Percentiles rank a stretch among this genome's conserved stretches.
phyloP scores from a whole-genome alignment of 148 eudicot genomes.

The Rhododendron kiyosumense region DNA sequence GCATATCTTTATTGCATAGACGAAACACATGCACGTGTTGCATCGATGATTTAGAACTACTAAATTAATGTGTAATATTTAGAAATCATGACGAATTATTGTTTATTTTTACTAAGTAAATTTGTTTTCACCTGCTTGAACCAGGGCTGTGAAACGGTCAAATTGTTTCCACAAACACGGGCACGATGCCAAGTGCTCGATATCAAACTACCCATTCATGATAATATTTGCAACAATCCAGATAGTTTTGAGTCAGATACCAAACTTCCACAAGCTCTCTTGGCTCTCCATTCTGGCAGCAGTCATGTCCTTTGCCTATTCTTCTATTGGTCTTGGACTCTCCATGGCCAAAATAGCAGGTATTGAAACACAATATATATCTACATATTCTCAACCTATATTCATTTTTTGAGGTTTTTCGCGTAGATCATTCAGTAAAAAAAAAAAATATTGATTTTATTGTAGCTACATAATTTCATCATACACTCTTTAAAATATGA shows the following conservation, averaged over 20 bases:
- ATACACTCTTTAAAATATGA: background rate
- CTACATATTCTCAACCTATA: background rate
- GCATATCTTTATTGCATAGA: background rate
- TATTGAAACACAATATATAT: background rate
- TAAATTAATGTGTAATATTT: background rate
- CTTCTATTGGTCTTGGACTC: slow-evolving; percentile 82
- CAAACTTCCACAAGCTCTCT: slow-evolving; percentile 72
- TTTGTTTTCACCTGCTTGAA: background rate
- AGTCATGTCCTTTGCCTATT: slow-evolving; percentile 83
- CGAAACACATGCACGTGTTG: background rate
- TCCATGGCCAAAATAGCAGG: slow-evolving; percentile 79
- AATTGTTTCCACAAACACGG: slow-evolving; percentile 78
- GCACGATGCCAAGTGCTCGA: slow-evolving; percentile 42
- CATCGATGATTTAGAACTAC: background rate
- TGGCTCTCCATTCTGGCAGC: slow-evolving; percentile 94
- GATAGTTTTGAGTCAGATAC: slow-evolving; percentile 79
- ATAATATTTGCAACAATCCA: slow-evolving; percentile 60
- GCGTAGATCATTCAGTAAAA: background rate
- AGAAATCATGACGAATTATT: background rate
- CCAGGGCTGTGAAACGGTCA: slow-evolving; percentile 83
- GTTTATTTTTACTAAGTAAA: background rate
- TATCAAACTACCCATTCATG: slow-evolving; percentile 68
- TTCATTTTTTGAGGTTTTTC: background rate
- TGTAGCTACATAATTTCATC: background rate
- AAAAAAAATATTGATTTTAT: no score